Evolutionary conservation across 2,329 filamentous ascomycete species (phyloP).

Genomic region (Metarhizium anisopliae): DNA sequence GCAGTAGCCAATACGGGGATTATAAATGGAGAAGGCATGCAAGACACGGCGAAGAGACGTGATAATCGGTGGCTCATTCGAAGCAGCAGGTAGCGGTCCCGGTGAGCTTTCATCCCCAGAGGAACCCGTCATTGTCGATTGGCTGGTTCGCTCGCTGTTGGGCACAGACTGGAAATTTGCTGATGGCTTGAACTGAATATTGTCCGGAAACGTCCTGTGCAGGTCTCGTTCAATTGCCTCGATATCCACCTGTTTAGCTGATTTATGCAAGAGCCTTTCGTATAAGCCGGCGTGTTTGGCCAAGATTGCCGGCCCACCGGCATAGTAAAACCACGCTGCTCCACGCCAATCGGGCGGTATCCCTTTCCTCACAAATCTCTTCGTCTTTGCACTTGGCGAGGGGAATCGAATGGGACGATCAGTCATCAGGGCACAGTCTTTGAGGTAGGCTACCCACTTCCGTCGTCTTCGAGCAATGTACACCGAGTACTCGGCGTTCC

Average conservation of each 20-base stretch:
- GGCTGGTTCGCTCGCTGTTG: slow-evolving; percentile 24
- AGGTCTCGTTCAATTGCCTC: slow-evolving; percentile 92
- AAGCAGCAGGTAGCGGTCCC: slow-evolving; percentile 21
- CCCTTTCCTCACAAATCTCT: slow-evolving; percentile 84
- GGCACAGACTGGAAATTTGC: slow-evolving; percentile 22
- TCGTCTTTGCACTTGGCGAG: slow-evolving; percentile 70
- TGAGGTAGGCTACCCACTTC: slow-evolving; percentile 76
- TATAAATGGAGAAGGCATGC: slow-evolving; percentile 83
- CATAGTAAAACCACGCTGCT: slow-evolving; percentile 96
- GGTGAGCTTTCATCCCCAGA: slow-evolving; percentile 25
- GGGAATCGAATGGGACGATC: slow-evolving; percentile 71
- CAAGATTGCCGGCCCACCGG: slow-evolving; percentile 73
- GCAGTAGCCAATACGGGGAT: slow-evolving; percentile 87
- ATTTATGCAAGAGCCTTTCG: slow-evolving; percentile 54
- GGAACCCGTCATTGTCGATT: slow-evolving; percentile 26
- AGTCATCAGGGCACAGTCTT: slow-evolving; percentile 65
- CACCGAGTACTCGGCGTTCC: slow-evolving; percentile 66
- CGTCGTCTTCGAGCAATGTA: slow-evolving; percentile 65
- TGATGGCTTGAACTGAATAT: slow-evolving; percentile 73
- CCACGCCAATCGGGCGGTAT: slow-evolving; percentile 91
- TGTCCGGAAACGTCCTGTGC: slow-evolving; percentile 91
- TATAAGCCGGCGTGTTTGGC: slow-evolving; percentile 72
- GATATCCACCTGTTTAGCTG: slow-evolving; percentile 62
- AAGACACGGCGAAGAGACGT: slow-evolving; percentile 75
- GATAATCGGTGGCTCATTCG: slow-evolving; percentile 67